A percentile compares a stretch with the other conserved stretches of the same genome.
Conservation (phyloP, 2,329 filamentous ascomycete genomes). For the Tolypocladium tundrense region DNA sequence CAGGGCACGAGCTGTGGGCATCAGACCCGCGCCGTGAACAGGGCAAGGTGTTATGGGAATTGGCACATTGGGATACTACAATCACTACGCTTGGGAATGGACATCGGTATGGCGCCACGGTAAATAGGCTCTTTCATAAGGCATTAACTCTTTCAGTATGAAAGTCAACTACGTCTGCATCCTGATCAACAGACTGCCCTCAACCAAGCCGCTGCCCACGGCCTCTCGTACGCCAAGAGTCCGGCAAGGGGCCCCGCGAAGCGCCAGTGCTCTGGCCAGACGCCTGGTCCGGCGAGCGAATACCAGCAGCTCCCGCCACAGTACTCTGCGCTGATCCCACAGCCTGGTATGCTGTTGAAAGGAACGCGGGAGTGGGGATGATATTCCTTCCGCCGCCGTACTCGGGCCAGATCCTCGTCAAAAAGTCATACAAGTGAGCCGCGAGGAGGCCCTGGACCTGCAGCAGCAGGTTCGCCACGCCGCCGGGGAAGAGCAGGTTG, state of each 20-base stretch:
- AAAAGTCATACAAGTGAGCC: conserved; percentile 83
- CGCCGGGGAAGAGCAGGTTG: conserved; percentile 55
- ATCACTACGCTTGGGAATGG: background rate
- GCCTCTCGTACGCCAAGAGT: conserved; percentile 55
- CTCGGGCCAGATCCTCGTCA: conserved; percentile 77
- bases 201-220: conserved; percentile 51
- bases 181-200: conserved; percentile 1
- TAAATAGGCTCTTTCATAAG: background rate
- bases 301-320: conserved; percentile 42
- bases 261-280: conserved; percentile 30
- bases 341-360: conserved; percentile 56
- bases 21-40: no score
- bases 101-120: background rate
- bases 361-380: conserved; percentile 61
- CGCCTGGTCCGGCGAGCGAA: conserved; percentile 26
- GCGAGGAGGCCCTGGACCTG: conserved; percentile 73
- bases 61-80: background rate
- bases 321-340: conserved; percentile 9
- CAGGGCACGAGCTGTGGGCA: no score
- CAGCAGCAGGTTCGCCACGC: conserved; percentile 44
- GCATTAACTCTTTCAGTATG: background rate
- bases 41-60: no score
- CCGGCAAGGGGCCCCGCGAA: conserved; percentile 42
- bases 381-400: conserved; percentile 77
- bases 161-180: background rate